phyloP scores from a whole-genome alignment of 805 yeast genomes.

The Teunomyces barrocoloradensis region DNA sequence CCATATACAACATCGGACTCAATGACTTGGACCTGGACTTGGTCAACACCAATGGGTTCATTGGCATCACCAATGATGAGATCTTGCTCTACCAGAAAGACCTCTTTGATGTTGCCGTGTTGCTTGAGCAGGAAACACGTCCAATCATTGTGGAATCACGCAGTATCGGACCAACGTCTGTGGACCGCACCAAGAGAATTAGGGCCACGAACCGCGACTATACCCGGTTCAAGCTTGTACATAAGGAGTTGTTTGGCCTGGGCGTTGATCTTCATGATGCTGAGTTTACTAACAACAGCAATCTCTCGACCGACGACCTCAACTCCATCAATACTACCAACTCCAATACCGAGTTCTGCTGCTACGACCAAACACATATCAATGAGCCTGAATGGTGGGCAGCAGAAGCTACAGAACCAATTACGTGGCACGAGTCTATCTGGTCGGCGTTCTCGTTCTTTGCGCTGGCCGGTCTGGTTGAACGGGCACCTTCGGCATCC shows the following conservation, averaged over 20 bases:
- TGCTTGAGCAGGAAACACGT: slow-evolving; percentile 17
- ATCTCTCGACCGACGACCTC: slow-evolving; percentile 24
- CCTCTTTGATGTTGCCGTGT: slow-evolving; percentile 47
- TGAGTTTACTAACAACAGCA: slow-evolving; percentile 12
- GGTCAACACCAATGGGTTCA: slow-evolving; percentile 33
- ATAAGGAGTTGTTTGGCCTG: slow-evolving; percentile 16
- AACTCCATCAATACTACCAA: slow-evolving; percentile 28
- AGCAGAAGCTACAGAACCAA: slow-evolving; percentile 41
- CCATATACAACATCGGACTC: slow-evolving; percentile 63
- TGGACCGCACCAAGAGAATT: slow-evolving; percentile 11
- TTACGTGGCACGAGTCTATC: slow-evolving; percentile 55
- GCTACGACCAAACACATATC: slow-evolving; percentile 3
- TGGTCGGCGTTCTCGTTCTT: slow-evolving; percentile 81
- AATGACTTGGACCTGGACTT: slow-evolving; percentile 43
- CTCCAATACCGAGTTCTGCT: slow-evolving; percentile 13
- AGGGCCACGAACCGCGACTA: slow-evolving; percentile 39
- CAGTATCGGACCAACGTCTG: slow-evolving; percentile 6
- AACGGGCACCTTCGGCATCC: not conserved
- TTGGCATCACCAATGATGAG: slow-evolving; percentile 68
- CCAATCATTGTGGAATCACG: slow-evolving; percentile 12
- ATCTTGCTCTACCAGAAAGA: slow-evolving; percentile 53
- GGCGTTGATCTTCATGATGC: not conserved
- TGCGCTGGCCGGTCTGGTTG: slow-evolving; percentile 75
- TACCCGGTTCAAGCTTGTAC: slow-evolving; percentile 32
- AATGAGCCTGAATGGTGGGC: slow-evolving; percentile 45